Percentiles rank a stretch among this genome's conserved stretches.
Evolutionary conservation across 2,329 filamentous ascomycete species (phyloP).

Genomic region (Mariannaea sp.): DNA sequence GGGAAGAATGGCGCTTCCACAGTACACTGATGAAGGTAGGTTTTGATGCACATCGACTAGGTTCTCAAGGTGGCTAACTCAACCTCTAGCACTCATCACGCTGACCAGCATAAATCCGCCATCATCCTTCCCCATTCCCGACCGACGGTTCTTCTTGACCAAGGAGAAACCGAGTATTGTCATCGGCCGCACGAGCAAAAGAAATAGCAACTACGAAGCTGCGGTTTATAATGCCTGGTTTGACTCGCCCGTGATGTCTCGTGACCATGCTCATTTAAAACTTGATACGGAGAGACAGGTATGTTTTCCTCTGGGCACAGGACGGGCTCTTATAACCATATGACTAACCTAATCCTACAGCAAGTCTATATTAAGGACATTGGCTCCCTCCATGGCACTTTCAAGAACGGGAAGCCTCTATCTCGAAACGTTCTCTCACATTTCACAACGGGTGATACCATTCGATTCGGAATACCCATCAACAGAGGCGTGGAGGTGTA

Average conservation of each 20-base stretch:
- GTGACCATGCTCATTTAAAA: slow-evolving; percentile 64
- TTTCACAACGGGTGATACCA: slow-evolving; percentile 38
- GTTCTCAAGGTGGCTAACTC: slow-evolving; percentile 21
- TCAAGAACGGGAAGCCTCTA: slow-evolving; percentile 44
- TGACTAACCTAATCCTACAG: slow-evolving; percentile 41
- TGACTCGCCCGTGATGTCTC: slow-evolving; percentile 73
- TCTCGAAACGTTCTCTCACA: slow-evolving; percentile 16
- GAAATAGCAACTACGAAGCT: slow-evolving; percentile 42
- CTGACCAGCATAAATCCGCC: slow-evolving; percentile 35
- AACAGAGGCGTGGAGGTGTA: slow-evolving; percentile 43
- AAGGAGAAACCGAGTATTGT: slow-evolving; percentile 36
- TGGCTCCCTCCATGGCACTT: slow-evolving; percentile 60
- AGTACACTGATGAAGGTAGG: slow-evolving; percentile 37
- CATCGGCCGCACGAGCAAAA: slow-evolving; percentile 54
- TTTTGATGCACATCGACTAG: not conserved
- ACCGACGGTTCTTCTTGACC: slow-evolving; percentile 41
- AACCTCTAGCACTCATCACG: slow-evolving; percentile 40
- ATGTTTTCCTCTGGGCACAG: slow-evolving; percentile 27
- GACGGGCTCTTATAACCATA: not conserved
- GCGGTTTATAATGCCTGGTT: slow-evolving; percentile 66
- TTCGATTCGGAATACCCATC: slow-evolving; percentile 46
- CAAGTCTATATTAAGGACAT: slow-evolving; percentile 51
- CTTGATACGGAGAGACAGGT: slow-evolving; percentile 53
- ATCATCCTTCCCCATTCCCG: slow-evolving; percentile 28
- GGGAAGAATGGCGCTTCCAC: slow-evolving; percentile 30